Evolutionary conservation across 2,329 filamentous ascomycete species (phyloP).

Genomic region (Calonectria naviculata): DNA sequence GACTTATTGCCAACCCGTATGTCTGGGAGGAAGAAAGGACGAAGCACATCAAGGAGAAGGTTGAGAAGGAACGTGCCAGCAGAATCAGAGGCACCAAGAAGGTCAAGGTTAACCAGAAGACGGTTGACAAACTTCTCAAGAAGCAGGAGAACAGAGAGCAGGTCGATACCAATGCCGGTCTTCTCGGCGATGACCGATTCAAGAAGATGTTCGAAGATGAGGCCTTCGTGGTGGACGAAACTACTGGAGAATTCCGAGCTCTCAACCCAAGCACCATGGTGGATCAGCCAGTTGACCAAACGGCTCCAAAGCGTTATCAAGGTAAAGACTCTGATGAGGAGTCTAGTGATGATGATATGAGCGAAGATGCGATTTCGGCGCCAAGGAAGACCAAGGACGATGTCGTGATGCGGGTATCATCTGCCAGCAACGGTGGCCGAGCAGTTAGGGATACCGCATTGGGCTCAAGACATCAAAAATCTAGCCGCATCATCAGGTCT

Average conservation of each 20-base stretch:
- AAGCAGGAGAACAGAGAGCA: constrained; percentile 70
- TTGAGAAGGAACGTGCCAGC: constrained; percentile 96
- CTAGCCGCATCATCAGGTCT: constrained; percentile 58
- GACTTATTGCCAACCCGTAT: constrained; percentile 92
- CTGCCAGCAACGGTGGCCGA: constrained; percentile 70
- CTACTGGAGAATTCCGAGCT: constrained; percentile 83
- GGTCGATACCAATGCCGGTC: constrained; percentile 69
- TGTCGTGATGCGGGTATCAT: constrained; percentile 75
- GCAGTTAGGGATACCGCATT: constrained; percentile 66
- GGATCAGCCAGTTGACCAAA: constrained; percentile 44
- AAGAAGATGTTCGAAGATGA: constrained; percentile 89
- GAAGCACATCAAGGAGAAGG: constrained; percentile 93
- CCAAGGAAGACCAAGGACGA: constrained; percentile 47
- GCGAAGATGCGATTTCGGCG: constrained; percentile 36
- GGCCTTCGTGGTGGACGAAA: constrained; percentile 93
- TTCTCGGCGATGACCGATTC: constrained; percentile 90
- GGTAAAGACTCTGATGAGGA: constrained; percentile 57
- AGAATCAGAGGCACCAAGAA: constrained; percentile 96
- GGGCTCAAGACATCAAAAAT: constrained; percentile 65
- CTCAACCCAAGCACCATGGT: constrained; percentile 88
- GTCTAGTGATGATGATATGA: constrained; percentile 54
- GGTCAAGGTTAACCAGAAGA: constrained; percentile 92
- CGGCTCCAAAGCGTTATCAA: constrained; percentile 51
- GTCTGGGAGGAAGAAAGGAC: constrained; percentile 92
- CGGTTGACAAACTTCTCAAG: constrained; percentile 80